Conservation (phyloP, 805 yeast genomes). For the Wickerhamiella lipophila region DNA sequence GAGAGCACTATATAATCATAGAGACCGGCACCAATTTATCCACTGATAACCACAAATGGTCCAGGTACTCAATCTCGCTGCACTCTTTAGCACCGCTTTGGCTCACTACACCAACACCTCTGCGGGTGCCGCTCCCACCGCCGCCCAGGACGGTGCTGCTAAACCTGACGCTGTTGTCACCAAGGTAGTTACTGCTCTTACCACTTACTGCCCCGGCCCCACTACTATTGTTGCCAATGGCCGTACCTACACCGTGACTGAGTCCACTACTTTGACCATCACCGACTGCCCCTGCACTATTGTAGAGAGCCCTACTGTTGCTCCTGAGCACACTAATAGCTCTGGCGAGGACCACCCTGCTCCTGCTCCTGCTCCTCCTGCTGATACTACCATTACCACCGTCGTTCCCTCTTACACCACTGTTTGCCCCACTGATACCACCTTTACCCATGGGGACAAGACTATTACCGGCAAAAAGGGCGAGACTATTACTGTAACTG, state of each 20-base stretch:
- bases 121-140: background rate
- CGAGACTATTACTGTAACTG: background rate
- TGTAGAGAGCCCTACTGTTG: background rate
- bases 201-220: constrained; percentile 51
- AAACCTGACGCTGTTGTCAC: constrained; percentile 19
- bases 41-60: background rate
- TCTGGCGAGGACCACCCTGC: background rate
- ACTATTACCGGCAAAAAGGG: background rate
- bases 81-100: background rate
- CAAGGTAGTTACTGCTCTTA: constrained; percentile 13
- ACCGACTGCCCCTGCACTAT: constrained; percentile 10
- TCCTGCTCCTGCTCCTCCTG: background rate
- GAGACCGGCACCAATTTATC: background rate
- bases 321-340: background rate
- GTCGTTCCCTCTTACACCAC: constrained; percentile 8
- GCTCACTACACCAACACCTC: constrained; percentile 1
- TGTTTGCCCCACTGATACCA: constrained; percentile 23
- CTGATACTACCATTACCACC: background rate
- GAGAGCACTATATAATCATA: background rate
- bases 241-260: constrained; percentile 55
- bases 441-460: background rate
- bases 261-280: constrained; percentile 55
- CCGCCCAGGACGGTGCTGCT: constrained; percentile 27
- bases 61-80: background rate
- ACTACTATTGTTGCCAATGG: constrained; percentile 48